Evolutionary conservation across 805 yeast genomes (phyloP), one percentile per base, ranked within the genome.

Genomic region (Starmerella stigmatis): DNA sequence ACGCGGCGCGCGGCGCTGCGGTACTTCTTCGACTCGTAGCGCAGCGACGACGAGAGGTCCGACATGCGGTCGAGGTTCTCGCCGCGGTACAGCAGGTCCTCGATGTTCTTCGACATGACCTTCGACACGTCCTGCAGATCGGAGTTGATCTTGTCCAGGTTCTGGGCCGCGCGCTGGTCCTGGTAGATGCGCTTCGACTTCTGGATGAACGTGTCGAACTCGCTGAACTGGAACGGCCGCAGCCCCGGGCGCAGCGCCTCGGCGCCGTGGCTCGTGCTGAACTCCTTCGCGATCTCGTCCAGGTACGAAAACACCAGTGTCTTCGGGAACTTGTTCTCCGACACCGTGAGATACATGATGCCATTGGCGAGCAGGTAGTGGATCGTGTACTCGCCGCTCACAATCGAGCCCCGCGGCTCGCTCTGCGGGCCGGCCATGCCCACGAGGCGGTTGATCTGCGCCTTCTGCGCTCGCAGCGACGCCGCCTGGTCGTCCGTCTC

Each of bases 21-120:
- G 67, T 92, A 92, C 63, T 85, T 89, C 55, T 80, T 76, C 12
- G 94, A 81, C 61, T 88, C 94, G 51, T 77, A 76, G 57, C 84
- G 77, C 62, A 92, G 71, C 33, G 79, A 74, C 10, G 80, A 75
- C 27, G 95, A 83, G 59, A 92, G 70, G 60, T 92, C 96, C 48
- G 85, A 77, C 89, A 92, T 84, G 36, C 65, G 57, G 63, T 92
- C 97, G 54, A 92, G 72, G 6, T 88, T 80, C 62, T 92, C 97
- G 11, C 99, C 99, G 59, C 99, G 74, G 64, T 89, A 88, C 30
- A 92, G 71, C 53, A 92, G 69, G 64, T 92, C 98, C 63, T 92
- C 97, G 47, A 92, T 92, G 63, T 92, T 92, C 58, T 89, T 89
- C 49, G 94, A 86, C 94, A 92, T 84, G 46, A 92, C 94, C 52